Percentiles rank a stretch among this genome's conserved stretches.
Conservation (phyloP, 1,284 basidiomycete species). For the Cutaneotrichosporon dermatis region DNA sequence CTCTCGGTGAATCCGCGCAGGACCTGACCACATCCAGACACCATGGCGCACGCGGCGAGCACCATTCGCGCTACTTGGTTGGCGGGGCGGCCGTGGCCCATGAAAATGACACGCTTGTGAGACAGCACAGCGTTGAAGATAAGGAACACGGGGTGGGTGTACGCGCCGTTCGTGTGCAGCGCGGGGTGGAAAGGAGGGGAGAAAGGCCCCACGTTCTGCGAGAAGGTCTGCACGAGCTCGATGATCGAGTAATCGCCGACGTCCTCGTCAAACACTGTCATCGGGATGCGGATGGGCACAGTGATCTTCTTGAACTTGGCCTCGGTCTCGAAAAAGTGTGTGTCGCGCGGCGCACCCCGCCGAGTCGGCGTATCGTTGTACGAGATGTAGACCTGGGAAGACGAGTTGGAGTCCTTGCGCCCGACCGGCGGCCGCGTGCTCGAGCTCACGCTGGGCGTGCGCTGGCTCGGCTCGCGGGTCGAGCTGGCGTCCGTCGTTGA, state of each 20-base stretch:
- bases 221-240: constrained; percentile 82
- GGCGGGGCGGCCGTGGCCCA: constrained; percentile 80
- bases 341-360: constrained; percentile 64
- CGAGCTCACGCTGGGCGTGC: constrained; percentile 10
- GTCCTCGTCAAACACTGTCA: constrained; percentile 83
- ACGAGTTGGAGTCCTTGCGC: constrained; percentile 14
- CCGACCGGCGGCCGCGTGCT: constrained; percentile 4
- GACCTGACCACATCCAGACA: constrained; percentile 79
- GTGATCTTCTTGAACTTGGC: constrained; percentile 72
- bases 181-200: constrained; percentile 81
- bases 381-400: constrained; percentile 9
- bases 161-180: constrained; percentile 82
- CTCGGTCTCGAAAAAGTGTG: constrained; percentile 83
- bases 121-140: constrained; percentile 93
- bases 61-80: constrained; percentile 85
- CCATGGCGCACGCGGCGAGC: constrained; percentile 85
- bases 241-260: constrained; percentile 97
- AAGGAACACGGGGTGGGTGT: constrained; percentile 87
- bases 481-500: neutral
- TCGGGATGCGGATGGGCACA: constrained; percentile 78
- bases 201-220: constrained; percentile 59
- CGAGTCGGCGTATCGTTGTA: constrained; percentile 10
- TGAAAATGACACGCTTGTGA: constrained; percentile 87
- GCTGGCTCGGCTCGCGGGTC: neutral
- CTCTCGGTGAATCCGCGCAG: constrained; percentile 79